phyloP scores from a whole-genome alignment of 2,329 filamentous ascomycete species.

The Cryphonectria radicalis region DNA sequence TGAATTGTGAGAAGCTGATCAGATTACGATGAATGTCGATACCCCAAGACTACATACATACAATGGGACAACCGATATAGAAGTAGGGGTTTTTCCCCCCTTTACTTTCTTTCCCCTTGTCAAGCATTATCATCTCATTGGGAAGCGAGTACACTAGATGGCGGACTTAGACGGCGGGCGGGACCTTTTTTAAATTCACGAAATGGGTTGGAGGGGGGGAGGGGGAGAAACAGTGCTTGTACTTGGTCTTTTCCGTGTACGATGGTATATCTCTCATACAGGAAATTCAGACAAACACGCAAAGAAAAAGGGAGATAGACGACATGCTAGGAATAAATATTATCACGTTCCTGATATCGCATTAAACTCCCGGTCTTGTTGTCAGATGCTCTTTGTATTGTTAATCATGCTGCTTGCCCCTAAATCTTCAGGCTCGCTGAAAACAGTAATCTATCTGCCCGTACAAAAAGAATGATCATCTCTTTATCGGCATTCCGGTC shows the following conservation, averaged over 20 bases:
- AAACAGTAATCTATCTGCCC: neutral
- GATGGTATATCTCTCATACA: conserved; percentile 10
- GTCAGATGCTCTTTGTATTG: neutral
- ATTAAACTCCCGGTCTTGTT: neutral
- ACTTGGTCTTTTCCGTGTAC: conserved; percentile 6
- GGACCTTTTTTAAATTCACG: neutral
- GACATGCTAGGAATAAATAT: neutral
- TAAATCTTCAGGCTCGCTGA: neutral
- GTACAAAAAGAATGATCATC: neutral
- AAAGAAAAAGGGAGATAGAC: neutral
- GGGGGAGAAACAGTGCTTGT: neutral
- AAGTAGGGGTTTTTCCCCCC: neutral
- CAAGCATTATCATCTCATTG: neutral
- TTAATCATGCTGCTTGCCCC: neutral
- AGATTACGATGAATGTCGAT: neutral
- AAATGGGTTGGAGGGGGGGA: neutral
- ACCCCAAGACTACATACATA: neutral
- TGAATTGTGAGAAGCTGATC: neutral
- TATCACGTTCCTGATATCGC: neutral
- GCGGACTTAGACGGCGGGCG: neutral
- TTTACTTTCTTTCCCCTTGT: neutral
- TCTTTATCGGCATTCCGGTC: neutral
- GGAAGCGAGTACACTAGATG: conserved; percentile 1
- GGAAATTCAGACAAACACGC: neutral
- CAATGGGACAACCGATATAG: neutral